These are phyloP conservation scores for Hanseniaspora clermontiae DNA, from an alignment of 805 yeast species.

Conservation along the genomic window DNA sequence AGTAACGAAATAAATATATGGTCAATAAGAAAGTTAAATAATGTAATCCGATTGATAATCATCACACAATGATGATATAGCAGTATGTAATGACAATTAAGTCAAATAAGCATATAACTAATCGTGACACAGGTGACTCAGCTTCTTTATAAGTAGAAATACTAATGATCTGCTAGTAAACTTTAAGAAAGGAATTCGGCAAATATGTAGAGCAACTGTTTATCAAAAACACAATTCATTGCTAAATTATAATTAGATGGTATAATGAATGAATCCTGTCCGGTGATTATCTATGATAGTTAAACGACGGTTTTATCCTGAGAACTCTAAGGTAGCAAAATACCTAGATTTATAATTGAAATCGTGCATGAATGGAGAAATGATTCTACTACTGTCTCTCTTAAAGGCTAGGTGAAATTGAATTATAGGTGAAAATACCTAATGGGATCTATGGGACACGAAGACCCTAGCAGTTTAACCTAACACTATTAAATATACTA, in stretches of 20 bases:
- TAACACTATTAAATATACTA: background rate
- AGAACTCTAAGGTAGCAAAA: constrained; percentile 7
- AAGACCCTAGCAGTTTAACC: constrained; percentile 3
- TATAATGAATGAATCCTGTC: constrained; percentile 6
- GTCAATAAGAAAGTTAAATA: constrained; percentile 1
- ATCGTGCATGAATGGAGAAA: constrained; percentile 5
- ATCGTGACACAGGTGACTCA: constrained; percentile 1
- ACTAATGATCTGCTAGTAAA: background rate
- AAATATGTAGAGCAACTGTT: constrained; percentile 1
- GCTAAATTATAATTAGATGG: constrained; percentile 1
- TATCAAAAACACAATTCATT: constrained; percentile 5
- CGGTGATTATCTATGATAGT: background rate
- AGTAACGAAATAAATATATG: background rate
- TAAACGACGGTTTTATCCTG: constrained; percentile 4
- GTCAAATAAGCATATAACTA: background rate
- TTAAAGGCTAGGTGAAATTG: constrained; percentile 1
- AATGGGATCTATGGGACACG: constrained; percentile 4
- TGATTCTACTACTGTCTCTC: constrained; percentile 3
- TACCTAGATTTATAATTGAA: constrained; percentile 6
- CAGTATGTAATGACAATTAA: background rate
- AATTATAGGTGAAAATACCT: constrained; percentile 4
- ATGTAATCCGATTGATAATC: background rate
- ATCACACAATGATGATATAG: background rate
- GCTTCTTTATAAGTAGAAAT: background rate
- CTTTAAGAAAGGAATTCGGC: constrained; percentile 2